Evolutionary conservation across 2,329 filamentous ascomycete species (phyloP), one percentile per base, ranked within the genome.

Genomic region (Cladosporium sp.): DNA sequence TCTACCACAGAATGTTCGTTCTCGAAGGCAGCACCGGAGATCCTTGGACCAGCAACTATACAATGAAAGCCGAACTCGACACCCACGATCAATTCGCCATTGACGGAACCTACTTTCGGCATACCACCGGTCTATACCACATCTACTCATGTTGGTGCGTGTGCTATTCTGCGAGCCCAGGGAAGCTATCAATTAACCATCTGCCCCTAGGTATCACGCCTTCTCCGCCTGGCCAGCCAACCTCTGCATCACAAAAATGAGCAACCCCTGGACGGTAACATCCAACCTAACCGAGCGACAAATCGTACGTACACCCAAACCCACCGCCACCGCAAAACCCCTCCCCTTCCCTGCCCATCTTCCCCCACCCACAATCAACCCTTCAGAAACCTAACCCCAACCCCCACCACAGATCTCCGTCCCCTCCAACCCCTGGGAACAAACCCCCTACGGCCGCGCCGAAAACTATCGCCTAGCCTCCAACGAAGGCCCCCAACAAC

Each of bases 71-170:
- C 33, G 64, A 75, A 55, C 65, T 78, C 15, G 64, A 77, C 55
- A 78, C 75, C 0, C 78, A 69, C 55, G 67, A 77, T 53, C 75
- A 78, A 52, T 78, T 78, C 55, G 73, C 74, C 18, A 78, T 78
- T 52, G 75, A 78, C 49, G 75, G 75, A 0, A 78, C 75, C 0
- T 78, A 78, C 60, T 76, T 77, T 58, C 64, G 68, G 50, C 70
- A 77, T 57, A 56, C 55, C 2, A 62, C 64, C 5, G 64, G 65
- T 1, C 59, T 71, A 1, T 71, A 71, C 54, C 69, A 72, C 52
- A 61, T 72, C 55, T 72, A 72, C 53, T 66, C 61, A 16, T 72
- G 69, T 57, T 71, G 69, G 64, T 47, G 9, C 11, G 35, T 32
- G 3, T 20, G 9, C 3, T n/a, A 15, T 43, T 15, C 30, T 38